A percentile compares a stretch with the other conserved stretches of the same genome.
Conservation (phyloP, 2,329 filamentous ascomycete species). For the Sphaceloma murrayae region DNA sequence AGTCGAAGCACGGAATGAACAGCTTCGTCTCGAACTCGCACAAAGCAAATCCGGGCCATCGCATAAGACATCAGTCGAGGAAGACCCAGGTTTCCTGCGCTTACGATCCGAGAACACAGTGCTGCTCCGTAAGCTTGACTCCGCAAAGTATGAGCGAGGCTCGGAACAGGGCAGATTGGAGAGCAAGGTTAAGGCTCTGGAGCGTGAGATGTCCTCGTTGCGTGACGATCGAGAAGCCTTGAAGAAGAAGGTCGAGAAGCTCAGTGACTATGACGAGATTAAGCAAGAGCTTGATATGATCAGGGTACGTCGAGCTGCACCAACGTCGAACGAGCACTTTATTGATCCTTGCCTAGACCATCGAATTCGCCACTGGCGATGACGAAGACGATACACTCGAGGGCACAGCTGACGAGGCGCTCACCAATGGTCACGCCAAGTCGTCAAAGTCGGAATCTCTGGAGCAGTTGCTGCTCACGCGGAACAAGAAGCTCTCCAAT, state of each 20-base stretch:
- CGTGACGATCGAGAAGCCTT: constrained; percentile 73
- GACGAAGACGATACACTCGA: constrained; percentile 47
- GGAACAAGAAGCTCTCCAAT: constrained; percentile 94
- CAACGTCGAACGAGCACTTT: constrained; percentile 18
- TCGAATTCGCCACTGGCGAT: constrained; percentile 87
- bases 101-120: constrained; percentile 90
- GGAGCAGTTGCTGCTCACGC: constrained; percentile 79
- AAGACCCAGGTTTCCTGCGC: constrained; percentile 80
- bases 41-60: constrained; percentile 61
- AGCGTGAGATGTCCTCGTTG: constrained; percentile 65
- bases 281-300: constrained; percentile 94
- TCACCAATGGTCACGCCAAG: constrained; percentile 41
- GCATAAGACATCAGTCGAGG: constrained; percentile 60
- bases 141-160: constrained; percentile 73
- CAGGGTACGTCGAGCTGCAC: constrained; percentile 44
- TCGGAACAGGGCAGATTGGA: constrained; percentile 68
- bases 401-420: constrained; percentile 32
- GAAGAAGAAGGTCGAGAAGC: constrained; percentile 73
- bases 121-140: constrained; percentile 78
- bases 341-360: constrained; percentile 48
- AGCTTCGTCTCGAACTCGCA: constrained; percentile 79
- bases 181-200: constrained; percentile 62
- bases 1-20: constrained; percentile 87
- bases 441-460: constrained; percentile 62
- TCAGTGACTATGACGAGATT: constrained; percentile 90